Conservation (phyloP, 2,329 filamentous ascomycete genomes). For the Fusarium siculi region DNA sequence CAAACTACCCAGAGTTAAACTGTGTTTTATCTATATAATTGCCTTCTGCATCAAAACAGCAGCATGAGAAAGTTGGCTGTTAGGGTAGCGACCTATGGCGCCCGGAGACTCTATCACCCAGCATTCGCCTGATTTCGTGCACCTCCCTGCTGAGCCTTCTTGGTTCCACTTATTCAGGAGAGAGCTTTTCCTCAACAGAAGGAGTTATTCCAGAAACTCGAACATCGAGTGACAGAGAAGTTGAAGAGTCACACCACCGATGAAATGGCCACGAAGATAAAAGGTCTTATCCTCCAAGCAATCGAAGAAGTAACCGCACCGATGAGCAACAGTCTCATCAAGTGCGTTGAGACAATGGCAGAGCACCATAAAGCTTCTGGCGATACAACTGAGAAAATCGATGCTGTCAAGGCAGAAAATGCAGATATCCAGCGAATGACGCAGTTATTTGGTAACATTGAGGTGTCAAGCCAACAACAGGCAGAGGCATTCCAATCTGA, state of each 20-base stretch:
- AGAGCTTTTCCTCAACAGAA: background rate
- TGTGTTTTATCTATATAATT: background rate
- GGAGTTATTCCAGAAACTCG: background rate
- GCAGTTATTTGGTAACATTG: fast-evolving
- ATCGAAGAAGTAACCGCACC: background rate
- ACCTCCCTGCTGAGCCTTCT: background rate
- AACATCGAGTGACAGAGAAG: background rate
- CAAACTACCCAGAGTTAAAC: background rate
- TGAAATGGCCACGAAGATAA: background rate
- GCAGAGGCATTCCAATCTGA: background rate
- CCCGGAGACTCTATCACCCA: too few relatives aligned
- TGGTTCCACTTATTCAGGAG: background rate
- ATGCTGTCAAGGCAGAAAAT: background rate
- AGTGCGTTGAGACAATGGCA: background rate
- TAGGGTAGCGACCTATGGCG: too few relatives aligned
- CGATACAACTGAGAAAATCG: background rate
- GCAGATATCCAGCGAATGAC: background rate
- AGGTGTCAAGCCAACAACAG: background rate
- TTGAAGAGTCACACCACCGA: background rate
- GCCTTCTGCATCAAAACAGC: too few relatives aligned
- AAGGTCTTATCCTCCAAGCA: background rate
- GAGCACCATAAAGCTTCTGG: fast-evolving
- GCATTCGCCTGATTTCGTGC: fast-evolving
- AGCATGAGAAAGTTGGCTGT: background rate
- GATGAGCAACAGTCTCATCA: background rate